phyloP scores from a whole-genome alignment of 83 land plant species.

The Picea abies region DNA sequence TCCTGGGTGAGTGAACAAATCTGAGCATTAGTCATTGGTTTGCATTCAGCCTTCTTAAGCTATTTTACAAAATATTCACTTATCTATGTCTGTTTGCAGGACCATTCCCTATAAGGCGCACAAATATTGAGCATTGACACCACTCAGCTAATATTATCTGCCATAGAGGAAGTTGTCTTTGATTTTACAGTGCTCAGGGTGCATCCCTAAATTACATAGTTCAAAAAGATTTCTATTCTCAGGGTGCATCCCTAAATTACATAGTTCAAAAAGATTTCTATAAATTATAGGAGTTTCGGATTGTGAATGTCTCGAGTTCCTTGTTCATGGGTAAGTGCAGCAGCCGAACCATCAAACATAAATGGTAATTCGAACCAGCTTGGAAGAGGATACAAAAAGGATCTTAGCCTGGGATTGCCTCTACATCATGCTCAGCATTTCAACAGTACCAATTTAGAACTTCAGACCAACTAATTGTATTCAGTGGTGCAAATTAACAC shows the following conservation, averaged over 20 bases:
- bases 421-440: constrained; percentile 3
- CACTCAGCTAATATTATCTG: background rate
- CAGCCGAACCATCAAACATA: background rate
- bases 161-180: background rate
- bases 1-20: background rate
- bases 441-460: background rate
- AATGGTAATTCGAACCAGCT: background rate
- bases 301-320: background rate
- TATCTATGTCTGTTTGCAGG: background rate
- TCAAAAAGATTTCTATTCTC: background rate
- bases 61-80: background rate
- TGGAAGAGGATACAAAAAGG: background rate
- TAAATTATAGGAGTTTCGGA: background rate
- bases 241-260: background rate
- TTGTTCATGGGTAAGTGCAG: background rate
- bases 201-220: background rate
- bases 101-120: constrained; percentile 1
- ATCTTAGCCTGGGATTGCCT: background rate
- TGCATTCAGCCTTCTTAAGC: background rate
- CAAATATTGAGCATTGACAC: constrained; percentile 1
- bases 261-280: background rate
- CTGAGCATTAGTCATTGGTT: background rate
- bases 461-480: background rate
- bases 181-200: constrained; percentile 3
- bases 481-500: constrained; percentile 10